These are phyloP conservation scores for Keithomyces neogunnii DNA, from an alignment of 2,329 filamentous ascomycete species.

Conservation along the genomic window DNA sequence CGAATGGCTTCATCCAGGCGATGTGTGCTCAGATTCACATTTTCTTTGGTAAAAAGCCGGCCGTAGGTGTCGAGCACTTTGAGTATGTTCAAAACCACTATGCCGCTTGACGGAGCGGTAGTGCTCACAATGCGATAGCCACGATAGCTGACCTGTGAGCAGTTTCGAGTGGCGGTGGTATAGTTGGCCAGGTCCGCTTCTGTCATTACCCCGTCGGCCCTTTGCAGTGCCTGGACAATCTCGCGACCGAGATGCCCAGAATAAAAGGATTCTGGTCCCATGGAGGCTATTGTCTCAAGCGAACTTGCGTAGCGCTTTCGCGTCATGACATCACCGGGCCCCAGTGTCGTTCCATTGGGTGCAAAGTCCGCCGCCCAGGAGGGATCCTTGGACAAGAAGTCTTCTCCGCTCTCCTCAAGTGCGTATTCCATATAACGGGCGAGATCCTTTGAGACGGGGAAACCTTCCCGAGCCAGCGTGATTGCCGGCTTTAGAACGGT, in stretches of 20 bases:
- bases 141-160: slow-evolving; percentile 56
- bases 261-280: slow-evolving; percentile 69
- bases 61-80: slow-evolving; percentile 78
- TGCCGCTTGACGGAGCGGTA: slow-evolving; percentile 69
- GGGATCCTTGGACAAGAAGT: slow-evolving; percentile 67
- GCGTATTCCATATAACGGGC: slow-evolving; percentile 9
- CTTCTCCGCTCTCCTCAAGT: slow-evolving; percentile 7
- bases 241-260: slow-evolving; percentile 56
- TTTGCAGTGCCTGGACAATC: slow-evolving; percentile 60
- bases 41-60: slow-evolving; percentile 41
- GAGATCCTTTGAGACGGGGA: slow-evolving; percentile 25
- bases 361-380: slow-evolving; percentile 85
- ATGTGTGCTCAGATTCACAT: slow-evolving; percentile 64
- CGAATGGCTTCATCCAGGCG: slow-evolving; percentile 80
- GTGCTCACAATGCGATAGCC: slow-evolving; percentile 62
- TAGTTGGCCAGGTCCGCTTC: slow-evolving; percentile 69
- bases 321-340: slow-evolving; percentile 74
- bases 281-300: slow-evolving; percentile 63
- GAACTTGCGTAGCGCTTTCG: slow-evolving; percentile 70
- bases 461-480: slow-evolving; percentile 63
- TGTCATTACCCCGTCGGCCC: slow-evolving; percentile 73
- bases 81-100: slow-evolving; percentile 64
- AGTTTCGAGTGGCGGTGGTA: slow-evolving; percentile 51
- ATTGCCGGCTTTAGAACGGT: slow-evolving; percentile 66
- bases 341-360: slow-evolving; percentile 60